These are phyloP conservation scores for Amoeboaphelidium protococcarum DNA, from an alignment of 371 early-diverging fungal species.

Conservation along the genomic window DNA sequence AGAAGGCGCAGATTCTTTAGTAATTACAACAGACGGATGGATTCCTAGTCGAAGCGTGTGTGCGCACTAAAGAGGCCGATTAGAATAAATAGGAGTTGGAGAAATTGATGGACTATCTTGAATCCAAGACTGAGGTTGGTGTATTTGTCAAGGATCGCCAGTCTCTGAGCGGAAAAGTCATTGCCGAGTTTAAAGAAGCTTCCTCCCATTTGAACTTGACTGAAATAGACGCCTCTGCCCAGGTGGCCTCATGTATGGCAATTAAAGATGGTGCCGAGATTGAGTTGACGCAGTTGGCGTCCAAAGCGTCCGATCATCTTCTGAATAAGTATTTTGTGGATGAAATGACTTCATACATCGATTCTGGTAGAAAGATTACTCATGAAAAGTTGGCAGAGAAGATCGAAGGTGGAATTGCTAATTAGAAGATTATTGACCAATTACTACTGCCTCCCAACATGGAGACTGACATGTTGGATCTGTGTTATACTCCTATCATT, in stretches of 20 bases:
- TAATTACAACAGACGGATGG: not conserved
- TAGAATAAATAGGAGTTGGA: slow-evolving; percentile 6
- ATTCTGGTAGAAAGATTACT: slow-evolving; percentile 56
- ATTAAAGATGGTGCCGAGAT: slow-evolving; percentile 71
- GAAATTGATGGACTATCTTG: slow-evolving; percentile 14
- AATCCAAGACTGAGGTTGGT: slow-evolving; percentile 11
- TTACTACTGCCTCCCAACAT: slow-evolving; percentile 5
- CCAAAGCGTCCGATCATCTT: slow-evolving; percentile 34
- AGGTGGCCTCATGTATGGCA: slow-evolving; percentile 41
- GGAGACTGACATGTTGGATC: slow-evolving; percentile 32
- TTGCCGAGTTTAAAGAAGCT: slow-evolving; percentile 18
- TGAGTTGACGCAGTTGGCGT: slow-evolving; percentile 35
- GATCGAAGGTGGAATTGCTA: slow-evolving; percentile 36
- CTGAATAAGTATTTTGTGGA: slow-evolving; percentile 63
- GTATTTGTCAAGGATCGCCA: not conserved
- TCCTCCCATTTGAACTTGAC: too few relatives aligned
- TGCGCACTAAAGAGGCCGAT: not conserved
- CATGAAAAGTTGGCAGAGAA: slow-evolving; percentile 58
- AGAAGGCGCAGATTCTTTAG: slow-evolving; percentile 49
- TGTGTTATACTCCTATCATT: slow-evolving; percentile 83
- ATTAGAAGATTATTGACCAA: slow-evolving; percentile 24
- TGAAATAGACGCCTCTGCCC: slow-evolving; percentile 37
- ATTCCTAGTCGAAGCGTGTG: not conserved
- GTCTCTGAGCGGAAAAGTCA: slow-evolving; percentile 3
- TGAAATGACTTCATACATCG: slow-evolving; percentile 55